Evolutionary conservation across 177 flowering plant genomes (phyloP), one percentile per base, ranked within the genome.

Genomic region (Vitis hybrid): DNA sequence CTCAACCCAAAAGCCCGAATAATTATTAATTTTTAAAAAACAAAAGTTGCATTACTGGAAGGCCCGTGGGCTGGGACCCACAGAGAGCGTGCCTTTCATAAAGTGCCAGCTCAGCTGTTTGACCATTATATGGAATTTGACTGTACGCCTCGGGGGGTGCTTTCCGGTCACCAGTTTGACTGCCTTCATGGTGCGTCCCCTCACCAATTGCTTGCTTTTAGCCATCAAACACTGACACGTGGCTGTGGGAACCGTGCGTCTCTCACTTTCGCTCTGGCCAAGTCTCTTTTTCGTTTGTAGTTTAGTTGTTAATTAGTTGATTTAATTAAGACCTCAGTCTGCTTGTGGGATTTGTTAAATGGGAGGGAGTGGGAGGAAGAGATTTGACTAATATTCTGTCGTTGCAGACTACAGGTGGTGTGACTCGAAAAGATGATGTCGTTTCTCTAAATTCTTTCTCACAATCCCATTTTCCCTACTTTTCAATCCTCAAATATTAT

Each of bases 91-190:
- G 69, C 69, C 65, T 69, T 56, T 64, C 60, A 13, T 59, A 75
- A 75, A 75, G 78, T 70, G 78, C 78, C 78, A 75, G 78, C 70
- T 65, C 64, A 55, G 59, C 40, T 34, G 13, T 65, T 70, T 74
- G 77, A 74, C 77, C 45, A 68, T 64, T 62, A 19, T 26, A 45
- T 19, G 26, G 58, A 32, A 12, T 52, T 62, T 64, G 62, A 15
- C 61, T 32, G 52, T 58, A 21, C 32, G 11, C 52, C 62, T 57
- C 56, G 40, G 23, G 48, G 40, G 8, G 14, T 45, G 62, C 49
- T 52, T 30, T 6, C 71, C 58, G 71, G 63, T 69, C 67, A 49
- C 65, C 49, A 64, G 60, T 74, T 74, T 74, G 77, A 74, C 73
- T 59, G 52, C 65, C 69, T 74, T 69, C 26, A 57, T 19, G 21